A percentile compares a stretch with the other conserved stretches of the same genome.
These are phyloP conservation scores for Coprinellus aureogranulatus DNA, from an alignment of 768 basidiomycete genomes.

Conservation along the genomic window DNA sequence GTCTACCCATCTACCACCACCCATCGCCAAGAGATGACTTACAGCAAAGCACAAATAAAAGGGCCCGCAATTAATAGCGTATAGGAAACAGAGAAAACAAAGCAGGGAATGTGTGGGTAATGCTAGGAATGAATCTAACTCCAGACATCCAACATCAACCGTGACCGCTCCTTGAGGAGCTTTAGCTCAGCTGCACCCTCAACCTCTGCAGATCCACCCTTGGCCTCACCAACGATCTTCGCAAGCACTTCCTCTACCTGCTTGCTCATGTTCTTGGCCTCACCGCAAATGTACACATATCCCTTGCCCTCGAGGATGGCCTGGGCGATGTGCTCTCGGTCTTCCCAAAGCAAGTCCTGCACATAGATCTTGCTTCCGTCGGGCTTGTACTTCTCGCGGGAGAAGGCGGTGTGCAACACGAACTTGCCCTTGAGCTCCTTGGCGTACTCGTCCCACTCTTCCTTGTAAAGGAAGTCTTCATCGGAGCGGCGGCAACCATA, in stretches of 20 bases:
- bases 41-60: background rate
- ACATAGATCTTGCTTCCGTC: constrained; percentile 98
- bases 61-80: background rate
- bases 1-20: too few species aligned
- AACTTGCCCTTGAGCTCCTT: constrained; percentile 92
- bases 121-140: constrained; percentile 43
- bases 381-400: constrained; percentile 84
- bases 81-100: background rate
- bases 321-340: constrained; percentile 77
- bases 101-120: background rate
- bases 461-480: constrained; percentile 91
- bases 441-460: constrained; percentile 90
- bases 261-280: constrained; percentile 95
- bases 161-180: constrained; percentile 88
- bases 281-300: constrained; percentile 97
- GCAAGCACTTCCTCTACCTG: constrained; percentile 89
- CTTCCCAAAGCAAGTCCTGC: constrained; percentile 94
- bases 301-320: constrained; percentile 92
- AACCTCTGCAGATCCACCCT: constrained; percentile 83
- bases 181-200: constrained; percentile 93
- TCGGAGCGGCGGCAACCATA: constrained; percentile 90
- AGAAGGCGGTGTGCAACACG: constrained; percentile 84
- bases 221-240: constrained; percentile 84
- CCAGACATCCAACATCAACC: constrained; percentile 88
- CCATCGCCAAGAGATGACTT: background rate